Evolutionary conservation across 164 flowering plant genomes (phyloP), one percentile per base, ranked within the genome.

Genomic region (Berberis vulgaris): DNA sequence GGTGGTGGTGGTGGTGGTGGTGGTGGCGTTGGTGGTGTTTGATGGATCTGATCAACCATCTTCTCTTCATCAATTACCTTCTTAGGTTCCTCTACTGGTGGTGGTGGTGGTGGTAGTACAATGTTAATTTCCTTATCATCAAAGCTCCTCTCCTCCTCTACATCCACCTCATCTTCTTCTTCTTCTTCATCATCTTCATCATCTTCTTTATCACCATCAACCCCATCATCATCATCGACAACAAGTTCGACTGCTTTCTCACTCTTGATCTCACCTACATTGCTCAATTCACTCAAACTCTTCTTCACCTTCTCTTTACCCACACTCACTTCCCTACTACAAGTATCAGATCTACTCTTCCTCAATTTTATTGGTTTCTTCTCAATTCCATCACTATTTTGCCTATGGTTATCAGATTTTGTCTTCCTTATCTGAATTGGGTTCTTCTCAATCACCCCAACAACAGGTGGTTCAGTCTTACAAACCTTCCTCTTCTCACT

Each of bases 401-500:
- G 4, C 3, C 13, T 56, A 43, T 8, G 71, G 10, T 52, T 73
- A 68, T 26, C 26, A 62, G 68, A 73, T 71, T 69, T 66, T n/a
- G 42, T 12, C 62, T 70, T 73, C 55, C 49, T 66, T 5, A n/a
- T 42, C 57, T 45, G 72, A 67, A 69, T 45, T 45, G 71, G 65
- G 66, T 63, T 74, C 38, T 54, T 68, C 52, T 64, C 72, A 70
- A 70, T 59, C 10, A 60, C 73, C 41, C 66, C 78, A 65, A 65
- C 56, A 26, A 26, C 26, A 26, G 26, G 26, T 26, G 79, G 70
- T 45, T 77, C 85, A 41, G 76, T 63, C 63, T 78, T 80, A 86
- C 86, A 83, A n/a, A 78, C 80, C 71, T 72, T 77, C 63, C 87
- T 77, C 74, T 61, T 79, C 57, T 80, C 85, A 46, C 65, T 65